A percentile compares a stretch with the other conserved stretches of the same genome.
phyloP scores from a whole-genome alignment of 2,329 filamentous ascomycete genomes.

The Cladophialophora chaetospira region DNA sequence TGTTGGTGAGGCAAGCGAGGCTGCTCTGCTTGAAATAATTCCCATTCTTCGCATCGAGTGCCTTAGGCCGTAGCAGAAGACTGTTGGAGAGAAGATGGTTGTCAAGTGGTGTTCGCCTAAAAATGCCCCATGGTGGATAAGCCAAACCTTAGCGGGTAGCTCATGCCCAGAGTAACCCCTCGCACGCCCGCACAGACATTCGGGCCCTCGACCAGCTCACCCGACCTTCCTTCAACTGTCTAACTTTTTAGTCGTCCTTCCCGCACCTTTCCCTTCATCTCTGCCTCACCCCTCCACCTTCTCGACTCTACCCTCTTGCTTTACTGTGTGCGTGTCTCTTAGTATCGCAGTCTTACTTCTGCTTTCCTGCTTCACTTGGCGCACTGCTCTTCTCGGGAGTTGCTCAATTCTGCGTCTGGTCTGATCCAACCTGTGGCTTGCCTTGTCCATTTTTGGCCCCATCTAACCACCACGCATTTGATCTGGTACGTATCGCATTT shows the following conservation, averaged over 20 bases:
- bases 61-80: too few relatives aligned
- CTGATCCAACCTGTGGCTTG: slow-evolving; percentile 32
- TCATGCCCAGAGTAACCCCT: slow-evolving; percentile 9
- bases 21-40: background rate
- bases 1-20: background rate
- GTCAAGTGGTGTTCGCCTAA: background rate
- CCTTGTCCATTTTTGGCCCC: slow-evolving; percentile 29
- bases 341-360: slow-evolving; percentile 31
- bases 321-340: slow-evolving; percentile 31
- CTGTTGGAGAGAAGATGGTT: background rate
- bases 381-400: slow-evolving; percentile 32
- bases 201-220: background rate
- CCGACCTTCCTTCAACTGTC: background rate
- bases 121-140: background rate
- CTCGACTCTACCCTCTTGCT: slow-evolving; percentile 22
- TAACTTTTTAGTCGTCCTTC: slow-evolving; percentile 22
- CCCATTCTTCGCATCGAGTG: too few relatives aligned
- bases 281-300: slow-evolving; percentile 26
- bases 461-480: slow-evolving; percentile 32
- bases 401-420: slow-evolving; percentile 28
- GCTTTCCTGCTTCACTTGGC: slow-evolving; percentile 31
- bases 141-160: slow-evolving; percentile 5
- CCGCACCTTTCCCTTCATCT: slow-evolving; percentile 28
- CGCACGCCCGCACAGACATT: background rate
- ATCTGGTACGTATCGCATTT: slow-evolving; percentile 29